Base-by-base conservation (phyloP, 495 filamentous ascomycete species). In the Chaetomidium leptoderma region DNA sequence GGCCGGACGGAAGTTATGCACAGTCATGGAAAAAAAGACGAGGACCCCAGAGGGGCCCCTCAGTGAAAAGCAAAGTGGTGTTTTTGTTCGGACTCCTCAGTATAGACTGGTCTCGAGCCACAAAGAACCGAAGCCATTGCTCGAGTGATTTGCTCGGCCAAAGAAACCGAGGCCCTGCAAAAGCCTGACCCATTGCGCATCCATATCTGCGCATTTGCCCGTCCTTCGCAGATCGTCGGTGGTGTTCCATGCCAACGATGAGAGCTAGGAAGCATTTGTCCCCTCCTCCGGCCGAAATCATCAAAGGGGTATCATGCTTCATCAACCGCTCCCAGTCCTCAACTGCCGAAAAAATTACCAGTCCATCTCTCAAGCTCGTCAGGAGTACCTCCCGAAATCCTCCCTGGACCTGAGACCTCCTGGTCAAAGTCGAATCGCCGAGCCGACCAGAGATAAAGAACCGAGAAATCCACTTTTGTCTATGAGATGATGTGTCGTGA, bases 381-480 rank as follows among this genome's bases (percentile, higher is more conserved):
- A 30, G 49, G 48, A 16, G n/a, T 32, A 30, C 57, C 39, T 21
- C 49, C 49, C 29, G 49, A 53, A 46, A 40, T 53, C 42, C 24
- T 59, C 56, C 56, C 48, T 52, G 48, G 39, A 44, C 57, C 49
- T 66, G 61, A 64, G 60, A 61, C 56, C 51, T 26, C 56, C 57
- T 53, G 54, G 57, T 42, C 50, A 61, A 70, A 66, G 62, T 55
- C 62, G 53, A 44, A 48, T 50, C 42, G 57, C 46, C 59, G 63
- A 63, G 56, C 59, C 66, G 70, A 72, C 74, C 70, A 75, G 71
- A 77, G 60, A 63, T 55, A 50, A 44, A 53, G 64, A 72, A 74
- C 70, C 66, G 74, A 78, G 76, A 76, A 76, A 78, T 77, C 79
- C 77, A 76, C 76, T 81, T 82, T 82, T 82, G 75, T 83, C 80